Evolutionary conservation across 2,329 filamentous ascomycete genomes (phyloP).

Genomic region (Pyrenophora graminea): DNA sequence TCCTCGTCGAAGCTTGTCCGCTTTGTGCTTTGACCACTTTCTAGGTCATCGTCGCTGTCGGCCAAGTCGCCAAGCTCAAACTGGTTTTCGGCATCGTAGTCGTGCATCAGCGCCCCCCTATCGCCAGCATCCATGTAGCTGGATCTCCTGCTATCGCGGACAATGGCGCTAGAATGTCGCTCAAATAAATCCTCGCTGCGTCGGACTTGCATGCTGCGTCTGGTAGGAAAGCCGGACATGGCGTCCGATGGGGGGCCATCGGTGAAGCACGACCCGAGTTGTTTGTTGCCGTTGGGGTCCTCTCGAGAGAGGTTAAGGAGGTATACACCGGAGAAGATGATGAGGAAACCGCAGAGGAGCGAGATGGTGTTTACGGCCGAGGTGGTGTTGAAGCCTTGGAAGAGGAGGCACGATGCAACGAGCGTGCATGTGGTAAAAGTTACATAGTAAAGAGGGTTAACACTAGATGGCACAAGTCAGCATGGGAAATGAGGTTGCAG

Average conservation of each 20-base stretch:
- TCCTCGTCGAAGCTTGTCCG: slow-evolving; percentile 20
- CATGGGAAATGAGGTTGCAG: neutral
- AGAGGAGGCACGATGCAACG: slow-evolving; percentile 93
- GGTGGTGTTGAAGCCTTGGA: slow-evolving; percentile 93
- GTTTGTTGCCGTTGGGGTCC: slow-evolving; percentile 78
- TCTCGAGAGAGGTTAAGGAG: slow-evolving; percentile 91
- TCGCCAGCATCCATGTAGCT: slow-evolving; percentile 55
- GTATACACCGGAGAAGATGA: slow-evolving; percentile 95
- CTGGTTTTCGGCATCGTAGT: slow-evolving; percentile 77
- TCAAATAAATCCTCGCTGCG: slow-evolving; percentile 57
- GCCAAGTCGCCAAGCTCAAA: slow-evolving; percentile 80
- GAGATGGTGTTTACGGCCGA: slow-evolving; percentile 91
- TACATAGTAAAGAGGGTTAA: slow-evolving; percentile 96
- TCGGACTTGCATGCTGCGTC: slow-evolving; percentile 89
- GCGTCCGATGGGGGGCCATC: slow-evolving; percentile 90
- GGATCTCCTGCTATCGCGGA: slow-evolving; percentile 17
- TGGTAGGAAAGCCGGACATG: slow-evolving; percentile 84
- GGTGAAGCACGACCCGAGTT: slow-evolving; percentile 58
- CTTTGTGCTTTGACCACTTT: slow-evolving; percentile 28
- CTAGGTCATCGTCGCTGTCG: slow-evolving; percentile 55
- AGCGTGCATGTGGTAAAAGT: slow-evolving; percentile 95
- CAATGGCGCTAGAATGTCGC: slow-evolving; percentile 52
- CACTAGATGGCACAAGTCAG: slow-evolving; percentile 57
- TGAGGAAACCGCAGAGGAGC: slow-evolving; percentile 86
- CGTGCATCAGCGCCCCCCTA: slow-evolving; percentile 80